Base-by-base conservation (phyloP, 163 green algal genomes). In the Chloromonas sp. region DNA sequence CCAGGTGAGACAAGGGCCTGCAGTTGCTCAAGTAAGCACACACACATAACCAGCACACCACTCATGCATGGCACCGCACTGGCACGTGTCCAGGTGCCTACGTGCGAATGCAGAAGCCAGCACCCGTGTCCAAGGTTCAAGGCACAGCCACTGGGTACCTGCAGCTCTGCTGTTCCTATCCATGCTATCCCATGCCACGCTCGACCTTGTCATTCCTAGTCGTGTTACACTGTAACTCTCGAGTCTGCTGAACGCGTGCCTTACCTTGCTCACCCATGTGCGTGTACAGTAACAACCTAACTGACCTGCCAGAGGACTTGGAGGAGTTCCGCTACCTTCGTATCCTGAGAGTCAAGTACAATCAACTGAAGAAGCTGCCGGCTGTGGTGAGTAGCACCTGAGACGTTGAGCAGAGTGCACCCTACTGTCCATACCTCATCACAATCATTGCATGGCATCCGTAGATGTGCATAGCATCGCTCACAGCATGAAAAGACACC, bases 301-400 rank as follows among this genome's bases (percentile, higher is more conserved):
- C 87, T 0, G 88, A 92, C 81, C 82, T 95, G 11, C 92, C 92
- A 15, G 91, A 93, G 58, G 90, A 93, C 11, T 58, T 95, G 13
- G 83, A 87, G 59, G 87, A 92, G 80, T 87, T 95, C 58, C 81
- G 78, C 11, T 91, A 89, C 76, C 70, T 95, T 5, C 89, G 90
- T 57, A 90, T 88, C 11, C 70, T 95, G 81, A 85, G 90, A 0
- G 62, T 95, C 76, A 95, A 95, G 89, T 95, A 95, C 89, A 95
- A 95, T 79, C 87, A 92, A 87, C 79, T 95, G 14, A 90, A 87
- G 60, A 66, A 86, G 1, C 77, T 94, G 60, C 92, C 92, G 0
- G 57, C 61, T 0, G 90, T 93, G 14, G 81, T 92, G 36, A 59
- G 81, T 11, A 74, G 66, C 66, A 74, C 5, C 66, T 74, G 66